Base-by-base conservation (phyloP, 2,329 filamentous ascomycete species). In the Neocucurbitaria cava region DNA sequence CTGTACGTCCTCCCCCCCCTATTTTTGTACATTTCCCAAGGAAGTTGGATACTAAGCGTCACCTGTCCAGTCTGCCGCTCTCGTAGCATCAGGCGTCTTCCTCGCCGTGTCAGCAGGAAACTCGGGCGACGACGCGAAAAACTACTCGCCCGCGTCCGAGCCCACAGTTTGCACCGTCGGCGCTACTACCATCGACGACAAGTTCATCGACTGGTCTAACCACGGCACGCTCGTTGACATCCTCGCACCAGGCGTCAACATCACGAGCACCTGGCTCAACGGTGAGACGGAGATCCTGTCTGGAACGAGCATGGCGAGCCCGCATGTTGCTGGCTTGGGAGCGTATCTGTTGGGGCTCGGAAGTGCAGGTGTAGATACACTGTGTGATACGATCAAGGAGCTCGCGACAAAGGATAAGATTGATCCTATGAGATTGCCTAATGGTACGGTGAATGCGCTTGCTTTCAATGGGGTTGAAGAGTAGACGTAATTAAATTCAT, bases 251-350 rank as follows among this genome's bases (percentile, higher is more conserved):
- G 76, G 77, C 11, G 69, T 77, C 24, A 49, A 62, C 0, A 61
- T 78, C 18, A 76, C 78, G 1, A 82, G 79, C 65, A 78, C 84
- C 26, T 85, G 58, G 59, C 65, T 62, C 33, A 54, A 79, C 30
- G 72, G 74, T 39, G 71, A 69, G 3, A 70, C 62, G 71, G 77
- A 76, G 47, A 79, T 72, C 44, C 80, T 86, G 61, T 82, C 79
- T 11, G 87, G 86, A 15, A 89, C 87, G 6, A 85, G 81, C 33
- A 88, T 88, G 86, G 87, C 88, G 30, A 83, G 83, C n/a, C 89
- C 88, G 5, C 88, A 90, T 70, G 80, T 91, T 48, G 82, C 85
- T 31, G 89, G 89, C 47, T 79, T 91, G 10, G 86, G 83, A 21
- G 88, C 88, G 30, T 91, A 90, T 75, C 77, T 91, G 40, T 85